Percentiles rank a stretch among this genome's conserved stretches.
Conservation (phyloP, 192 early-diverging fungal species). For the Rhizophagus sp. region DNA sequence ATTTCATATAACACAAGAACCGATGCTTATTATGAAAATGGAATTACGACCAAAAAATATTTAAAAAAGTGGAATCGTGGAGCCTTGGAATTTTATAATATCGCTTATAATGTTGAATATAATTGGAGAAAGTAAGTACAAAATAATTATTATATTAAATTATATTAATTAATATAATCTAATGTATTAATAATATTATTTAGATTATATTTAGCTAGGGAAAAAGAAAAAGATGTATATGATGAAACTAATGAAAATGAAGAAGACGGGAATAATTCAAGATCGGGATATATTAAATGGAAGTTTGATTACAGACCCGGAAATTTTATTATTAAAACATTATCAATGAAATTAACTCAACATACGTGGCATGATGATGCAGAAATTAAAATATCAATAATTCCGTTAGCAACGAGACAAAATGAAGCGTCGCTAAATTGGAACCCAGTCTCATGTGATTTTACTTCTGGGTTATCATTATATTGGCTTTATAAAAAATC, state of each 20-base stretch:
- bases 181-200: too few relatives aligned
- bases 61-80: slow-evolving; percentile 4
- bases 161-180: too few relatives aligned
- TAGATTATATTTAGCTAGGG: too few relatives aligned
- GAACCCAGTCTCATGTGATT: not conserved
- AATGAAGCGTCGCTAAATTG: not conserved
- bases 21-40: slow-evolving; percentile 11
- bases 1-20: slow-evolving; percentile 6
- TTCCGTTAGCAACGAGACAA: not conserved
- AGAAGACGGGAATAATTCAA: too few relatives aligned
- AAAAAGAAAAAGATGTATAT: too few relatives aligned
- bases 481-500: not conserved
- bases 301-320: slow-evolving; percentile 11
- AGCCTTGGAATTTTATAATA: not conserved
- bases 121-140: not conserved
- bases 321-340: not conserved
- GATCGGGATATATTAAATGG: not conserved
- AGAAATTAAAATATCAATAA: not conserved
- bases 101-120: not conserved
- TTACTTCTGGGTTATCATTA: too few relatives aligned
- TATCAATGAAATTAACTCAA: not conserved
- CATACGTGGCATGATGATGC: not conserved
- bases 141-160: too few relatives aligned
- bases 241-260: too few relatives aligned
- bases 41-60: not conserved